Percentiles rank a stretch among this genome's conserved stretches.
These are phyloP conservation scores for Emergomyces orientalis DNA, from an alignment of 2,329 filamentous ascomycete genomes.

Conservation along the genomic window DNA sequence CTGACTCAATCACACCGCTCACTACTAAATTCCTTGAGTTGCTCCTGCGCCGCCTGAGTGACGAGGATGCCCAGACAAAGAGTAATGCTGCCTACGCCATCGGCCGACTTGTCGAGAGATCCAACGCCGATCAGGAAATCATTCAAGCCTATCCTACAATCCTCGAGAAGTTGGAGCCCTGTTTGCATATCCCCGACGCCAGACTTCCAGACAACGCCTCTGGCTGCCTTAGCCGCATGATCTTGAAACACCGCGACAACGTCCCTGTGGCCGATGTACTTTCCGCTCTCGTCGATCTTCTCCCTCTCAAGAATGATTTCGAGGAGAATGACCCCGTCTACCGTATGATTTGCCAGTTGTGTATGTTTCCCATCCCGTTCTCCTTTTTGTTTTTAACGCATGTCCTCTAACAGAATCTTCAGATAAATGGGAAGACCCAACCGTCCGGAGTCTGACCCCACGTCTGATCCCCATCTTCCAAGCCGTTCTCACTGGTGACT, in stretches of 20 bases:
- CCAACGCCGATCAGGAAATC: conserved; percentile 62
- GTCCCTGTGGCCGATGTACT: conserved; percentile 75
- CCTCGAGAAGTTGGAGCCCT: conserved; percentile 73
- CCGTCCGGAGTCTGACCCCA: conserved; percentile 38
- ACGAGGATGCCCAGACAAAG: conserved; percentile 85
- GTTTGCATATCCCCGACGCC: conserved; percentile 67
- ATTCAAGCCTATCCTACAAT: conserved; percentile 67
- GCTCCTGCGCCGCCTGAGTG: conserved; percentile 73
- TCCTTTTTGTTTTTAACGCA: background rate
- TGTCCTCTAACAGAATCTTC: conserved; percentile 14
- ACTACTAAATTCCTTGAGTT: conserved; percentile 68
- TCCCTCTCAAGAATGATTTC: conserved; percentile 86
- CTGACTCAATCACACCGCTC: conserved; percentile 67
- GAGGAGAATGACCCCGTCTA: conserved; percentile 95
- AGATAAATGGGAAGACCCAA: conserved; percentile 41
- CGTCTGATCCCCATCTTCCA: conserved; percentile 41
- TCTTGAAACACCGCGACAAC: conserved; percentile 73
- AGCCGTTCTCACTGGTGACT: conserved; percentile 37
- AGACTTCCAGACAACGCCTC: conserved; percentile 87
- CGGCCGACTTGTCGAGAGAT: conserved; percentile 75
- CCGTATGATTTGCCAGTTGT: conserved; percentile 80
- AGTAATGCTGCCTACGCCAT: conserved; percentile 91
- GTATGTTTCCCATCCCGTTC: conserved; percentile 41
- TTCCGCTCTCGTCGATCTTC: conserved; percentile 64
- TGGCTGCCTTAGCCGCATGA: conserved; percentile 86